These are phyloP conservation scores for Funneliformis geosporum DNA, from an alignment of 192 early-diverging fungal genomes.

Conservation along the genomic window DNA sequence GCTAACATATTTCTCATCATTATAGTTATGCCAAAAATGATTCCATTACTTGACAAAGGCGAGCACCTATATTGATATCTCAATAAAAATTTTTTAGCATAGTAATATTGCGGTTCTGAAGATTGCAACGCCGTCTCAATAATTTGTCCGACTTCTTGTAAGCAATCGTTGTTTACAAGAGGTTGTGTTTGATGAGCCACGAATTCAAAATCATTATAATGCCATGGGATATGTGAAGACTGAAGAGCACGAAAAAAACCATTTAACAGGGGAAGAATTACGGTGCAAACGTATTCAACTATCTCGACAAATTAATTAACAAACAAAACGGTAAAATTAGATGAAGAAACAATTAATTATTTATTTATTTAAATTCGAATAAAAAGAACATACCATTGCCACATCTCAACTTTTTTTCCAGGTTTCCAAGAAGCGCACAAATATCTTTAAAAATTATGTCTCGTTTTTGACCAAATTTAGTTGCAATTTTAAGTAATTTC, in stretches of 20 bases:
- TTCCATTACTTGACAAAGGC: conserved; percentile 56
- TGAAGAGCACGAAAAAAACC: conserved; percentile 59
- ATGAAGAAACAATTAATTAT: neutral
- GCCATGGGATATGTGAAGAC: conserved; percentile 46
- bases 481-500: conserved; percentile 40
- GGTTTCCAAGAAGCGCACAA: conserved; percentile 36
- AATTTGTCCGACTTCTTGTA: conserved; percentile 47
- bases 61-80: conserved; percentile 47
- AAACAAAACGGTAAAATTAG: neutral
- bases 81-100: conserved; percentile 50
- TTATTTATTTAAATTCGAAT: neutral
- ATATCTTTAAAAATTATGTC: conserved; percentile 40
- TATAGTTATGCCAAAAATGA: conserved; percentile 52
- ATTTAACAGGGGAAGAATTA: conserved; percentile 61
- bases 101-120: conserved; percentile 39
- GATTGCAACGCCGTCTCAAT: conserved; percentile 43
- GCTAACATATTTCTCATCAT: conserved; percentile 57
- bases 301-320: neutral
- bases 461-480: conserved; percentile 33
- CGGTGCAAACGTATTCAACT: conserved; percentile 52
- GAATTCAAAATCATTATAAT: conserved; percentile 48
- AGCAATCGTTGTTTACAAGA: conserved; percentile 49
- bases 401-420: conserved; percentile 27
- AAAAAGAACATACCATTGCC: conserved; percentile 33
- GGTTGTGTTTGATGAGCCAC: conserved; percentile 51